Base-by-base conservation (phyloP, 352 stramenopile species). In the Phytophthora tentaculata region DNA sequence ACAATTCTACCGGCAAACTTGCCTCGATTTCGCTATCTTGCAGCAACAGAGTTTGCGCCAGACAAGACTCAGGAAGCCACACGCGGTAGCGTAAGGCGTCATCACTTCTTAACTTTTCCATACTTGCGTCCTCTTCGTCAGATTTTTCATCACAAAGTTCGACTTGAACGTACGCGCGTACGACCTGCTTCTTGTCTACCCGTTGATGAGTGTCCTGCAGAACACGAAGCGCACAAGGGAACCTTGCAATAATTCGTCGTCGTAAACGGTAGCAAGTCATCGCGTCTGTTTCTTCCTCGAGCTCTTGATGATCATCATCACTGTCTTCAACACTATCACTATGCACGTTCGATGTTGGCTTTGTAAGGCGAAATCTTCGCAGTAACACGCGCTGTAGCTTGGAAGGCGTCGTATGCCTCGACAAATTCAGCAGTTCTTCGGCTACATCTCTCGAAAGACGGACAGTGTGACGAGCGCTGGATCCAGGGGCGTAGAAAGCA, bases 101-200 rank as follows among this genome's bases (percentile, higher is more conserved):
- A 44, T n/a, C 9, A 6, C 12, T 47, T 43, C 20, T 37, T 35
- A 16, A 7, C 7, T 12, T n/a, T 22, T 12, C 14, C 5, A 22
- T 20, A 2, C 12, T 26, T 14, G 0, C 43, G 22, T 64, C 43
- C 48, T 71, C 49, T 7, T 54, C 32, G 32, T 10, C 10, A 9
- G 32, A 39, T 14, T 39, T 39, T 39, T 39, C 23, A 9, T 67
- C 59, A 10, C 69, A 66, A 0, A 81, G 69, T 41, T 94, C 86
- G 8, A 84, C 81, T 64, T 94, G 84, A 7, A 91, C 58, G 51
- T 90, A 90, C 23, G 48, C 57, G 0, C 82, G 80, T 9, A 83
- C 35, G 5, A 89, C 67, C 7, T 71, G 52, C 4, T 76, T 70
- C 26, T 76, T 78, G 8, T 75, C 61, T 3, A 94, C 37, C 0